Conservation (phyloP, 192 early-diverging fungal species). For the Diversispora eburnea region DNA sequence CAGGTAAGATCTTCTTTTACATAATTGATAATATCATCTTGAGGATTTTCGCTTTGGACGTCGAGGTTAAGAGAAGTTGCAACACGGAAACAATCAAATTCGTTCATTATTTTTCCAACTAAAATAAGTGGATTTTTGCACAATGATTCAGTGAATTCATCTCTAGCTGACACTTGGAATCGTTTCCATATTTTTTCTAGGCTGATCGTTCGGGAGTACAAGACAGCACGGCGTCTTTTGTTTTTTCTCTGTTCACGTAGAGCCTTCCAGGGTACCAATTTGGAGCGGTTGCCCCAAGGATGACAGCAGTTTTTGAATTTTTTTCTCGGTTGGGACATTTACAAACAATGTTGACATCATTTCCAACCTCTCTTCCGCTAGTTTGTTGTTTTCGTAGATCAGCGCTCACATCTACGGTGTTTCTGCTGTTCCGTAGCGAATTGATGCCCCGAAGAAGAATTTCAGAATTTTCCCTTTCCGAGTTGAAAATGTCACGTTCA, state of each 20-base stretch:
- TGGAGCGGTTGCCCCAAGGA: conserved; percentile 9
- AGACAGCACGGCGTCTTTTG: conserved; percentile 4
- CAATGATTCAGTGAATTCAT: neutral
- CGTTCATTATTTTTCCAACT: neutral
- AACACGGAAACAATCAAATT: conserved; percentile 16
- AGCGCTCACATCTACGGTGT: neutral
- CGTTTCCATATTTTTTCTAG: neutral
- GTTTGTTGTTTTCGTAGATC: conserved; percentile 6
- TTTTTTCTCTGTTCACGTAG: conserved; percentile 10
- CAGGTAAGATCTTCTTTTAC: conserved; percentile 2
- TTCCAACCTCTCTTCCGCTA: conserved; percentile 10
- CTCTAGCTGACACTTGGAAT: conserved; percentile 9
- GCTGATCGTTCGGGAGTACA: conserved; percentile 22
- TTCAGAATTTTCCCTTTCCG: neutral
- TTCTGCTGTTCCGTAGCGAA: conserved; percentile 1
- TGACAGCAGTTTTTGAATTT: conserved; percentile 3
- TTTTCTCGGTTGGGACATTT: conserved; percentile 20
- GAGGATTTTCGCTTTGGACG: conserved; percentile 17
- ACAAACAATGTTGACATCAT: conserved; percentile 10
- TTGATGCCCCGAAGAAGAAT: neutral
- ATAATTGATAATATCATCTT: neutral
- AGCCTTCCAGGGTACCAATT: conserved; percentile 4
- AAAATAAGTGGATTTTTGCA: conserved; percentile 11
- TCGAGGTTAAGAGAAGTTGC: conserved; percentile 11
- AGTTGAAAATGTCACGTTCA: conserved; percentile 13